Conservation (phyloP, 108 stramenopile species). For the Mayamaea pseudoterrestris region DNA sequence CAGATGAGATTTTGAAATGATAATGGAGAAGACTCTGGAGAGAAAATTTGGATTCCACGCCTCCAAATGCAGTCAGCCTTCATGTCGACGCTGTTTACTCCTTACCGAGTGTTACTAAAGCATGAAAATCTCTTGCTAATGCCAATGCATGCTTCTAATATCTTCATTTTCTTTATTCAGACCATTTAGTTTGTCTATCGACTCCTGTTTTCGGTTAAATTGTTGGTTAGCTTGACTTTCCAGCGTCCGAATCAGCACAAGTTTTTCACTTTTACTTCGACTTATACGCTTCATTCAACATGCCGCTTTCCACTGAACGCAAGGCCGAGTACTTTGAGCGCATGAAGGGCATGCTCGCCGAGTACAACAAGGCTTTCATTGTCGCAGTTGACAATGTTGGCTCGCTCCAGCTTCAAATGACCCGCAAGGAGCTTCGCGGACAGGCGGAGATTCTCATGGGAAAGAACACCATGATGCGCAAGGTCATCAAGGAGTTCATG, state of each 20-base stretch:
- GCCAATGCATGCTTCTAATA: too few relatives aligned
- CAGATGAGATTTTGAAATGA: too few relatives aligned
- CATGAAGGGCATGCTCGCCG: conserved; percentile 58
- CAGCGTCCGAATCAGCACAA: conserved; percentile 22
- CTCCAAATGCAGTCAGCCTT: not conserved
- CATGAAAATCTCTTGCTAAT: not conserved
- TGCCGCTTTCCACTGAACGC: conserved; percentile 83
- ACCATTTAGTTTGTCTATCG: not conserved
- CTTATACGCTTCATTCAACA: conserved; percentile 19
- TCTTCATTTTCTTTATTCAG: not conserved
- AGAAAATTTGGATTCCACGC: not conserved
- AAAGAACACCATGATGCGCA: conserved; percentile 99
- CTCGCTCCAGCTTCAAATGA: conserved; percentile 92
- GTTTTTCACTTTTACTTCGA: conserved; percentile 8
- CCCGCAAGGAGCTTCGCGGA: conserved; percentile 83
- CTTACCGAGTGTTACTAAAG: conserved; percentile 2
- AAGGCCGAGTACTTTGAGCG: conserved; percentile 76
- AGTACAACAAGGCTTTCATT: conserved; percentile 85
- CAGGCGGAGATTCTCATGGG: conserved; percentile 95
- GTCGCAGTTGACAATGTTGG: conserved; percentile 98
- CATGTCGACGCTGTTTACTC: not conserved
- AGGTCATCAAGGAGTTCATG: conserved; percentile 83
- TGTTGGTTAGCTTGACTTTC: conserved; percentile 20
- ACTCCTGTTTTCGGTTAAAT: conserved; percentile 29
- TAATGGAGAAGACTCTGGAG: not conserved